Conservation (phyloP, 306 rosid genomes). For the Erythrophleum fordii region DNA sequence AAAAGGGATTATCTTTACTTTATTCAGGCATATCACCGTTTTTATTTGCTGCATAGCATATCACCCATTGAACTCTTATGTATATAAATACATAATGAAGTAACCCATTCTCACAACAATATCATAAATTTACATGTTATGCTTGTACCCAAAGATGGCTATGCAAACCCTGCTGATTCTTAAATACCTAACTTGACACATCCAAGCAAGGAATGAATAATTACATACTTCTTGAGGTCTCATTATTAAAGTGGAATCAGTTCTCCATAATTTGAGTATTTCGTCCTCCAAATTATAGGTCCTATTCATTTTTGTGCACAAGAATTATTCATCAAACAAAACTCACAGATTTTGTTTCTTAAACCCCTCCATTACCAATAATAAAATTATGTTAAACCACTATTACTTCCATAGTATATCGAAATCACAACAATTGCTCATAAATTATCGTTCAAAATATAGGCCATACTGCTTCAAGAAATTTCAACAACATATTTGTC, state of each 20-base stretch:
- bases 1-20: slow-evolving; percentile 13
- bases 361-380: no score
- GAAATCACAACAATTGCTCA: no score
- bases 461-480: no score
- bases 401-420: no score
- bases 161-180: slow-evolving; percentile 26
- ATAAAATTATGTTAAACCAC: no score
- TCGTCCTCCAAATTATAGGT: slow-evolving; percentile 15
- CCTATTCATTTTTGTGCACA: neutral
- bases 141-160: slow-evolving; percentile 19
- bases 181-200: slow-evolving; percentile 1
- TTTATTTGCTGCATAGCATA: neutral
- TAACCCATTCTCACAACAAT: neutral
- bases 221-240: slow-evolving; percentile 23
- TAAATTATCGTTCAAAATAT: no score
- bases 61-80: slow-evolving; percentile 5
- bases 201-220: slow-evolving; percentile 6
- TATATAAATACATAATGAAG: neutral
- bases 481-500: no score
- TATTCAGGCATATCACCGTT: neutral
- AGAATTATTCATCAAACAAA: no score
- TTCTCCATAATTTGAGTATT: slow-evolving; percentile 17
- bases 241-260: neutral
- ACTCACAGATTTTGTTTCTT: no score
- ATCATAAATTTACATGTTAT: neutral